Conservation (phyloP, 1,139 yeast genomes). For the Geotrichum phurueaensis region DNA sequence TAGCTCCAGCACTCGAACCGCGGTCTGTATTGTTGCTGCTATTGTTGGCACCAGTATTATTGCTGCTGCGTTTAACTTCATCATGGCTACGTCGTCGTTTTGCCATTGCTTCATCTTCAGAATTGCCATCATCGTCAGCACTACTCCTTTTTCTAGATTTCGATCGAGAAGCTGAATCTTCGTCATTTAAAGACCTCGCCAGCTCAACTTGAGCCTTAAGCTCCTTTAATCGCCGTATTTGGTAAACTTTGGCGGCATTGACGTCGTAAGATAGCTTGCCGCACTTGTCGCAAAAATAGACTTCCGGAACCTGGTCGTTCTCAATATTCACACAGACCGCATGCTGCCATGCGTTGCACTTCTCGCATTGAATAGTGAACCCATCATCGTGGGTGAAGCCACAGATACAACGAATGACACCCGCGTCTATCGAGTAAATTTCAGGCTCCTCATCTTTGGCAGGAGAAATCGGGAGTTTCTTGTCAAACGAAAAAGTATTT, state of each 20-base stretch:
- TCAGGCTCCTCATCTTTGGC: conserved; percentile 54
- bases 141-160: neutral
- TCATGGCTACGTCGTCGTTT: conserved; percentile 12
- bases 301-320: conserved; percentile 73
- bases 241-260: conserved; percentile 41
- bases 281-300: conserved; percentile 76
- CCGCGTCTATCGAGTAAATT: conserved; percentile 48
- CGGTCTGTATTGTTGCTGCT: conserved; percentile 1
- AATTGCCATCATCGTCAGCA: neutral
- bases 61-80: conserved; percentile 5
- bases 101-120: conserved; percentile 2
- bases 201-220: conserved; percentile 1
- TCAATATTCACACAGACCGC: conserved; percentile 79
- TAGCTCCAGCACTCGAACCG: conserved; percentile 7
- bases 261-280: conserved; percentile 54
- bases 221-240: conserved; percentile 23
- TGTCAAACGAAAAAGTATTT: neutral
- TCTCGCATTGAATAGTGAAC: conserved; percentile 88
- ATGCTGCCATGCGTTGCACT: conserved; percentile 92
- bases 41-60: neutral
- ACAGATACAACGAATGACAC: conserved; percentile 85
- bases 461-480: neutral
- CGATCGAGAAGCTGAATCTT: neutral
- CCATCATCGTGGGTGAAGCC: conserved; percentile 90
- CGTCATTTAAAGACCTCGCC: neutral